Percentiles rank a stretch among this genome's conserved stretches.
Evolutionary conservation across 257 asterid species (phyloP).

Genomic region (Solanum clarkiae): DNA sequence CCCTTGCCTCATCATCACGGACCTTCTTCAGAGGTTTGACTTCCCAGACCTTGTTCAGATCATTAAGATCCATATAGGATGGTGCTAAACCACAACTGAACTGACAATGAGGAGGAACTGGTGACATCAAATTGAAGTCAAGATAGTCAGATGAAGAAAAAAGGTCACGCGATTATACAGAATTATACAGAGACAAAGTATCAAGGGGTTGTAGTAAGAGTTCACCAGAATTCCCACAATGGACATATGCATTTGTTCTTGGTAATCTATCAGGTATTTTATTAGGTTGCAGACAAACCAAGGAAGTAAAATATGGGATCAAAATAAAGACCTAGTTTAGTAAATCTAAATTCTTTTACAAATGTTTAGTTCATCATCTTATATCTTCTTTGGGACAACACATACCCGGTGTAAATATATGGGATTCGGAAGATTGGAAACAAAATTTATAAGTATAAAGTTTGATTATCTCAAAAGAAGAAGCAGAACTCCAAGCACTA

Average conservation of each 20-base stretch:
- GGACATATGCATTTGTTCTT: background rate
- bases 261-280: background rate
- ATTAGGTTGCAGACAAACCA: background rate
- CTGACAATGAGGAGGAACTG: background rate
- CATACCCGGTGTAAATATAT: background rate
- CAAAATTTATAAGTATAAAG: background rate
- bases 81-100: conserved; percentile 4
- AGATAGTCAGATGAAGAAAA: background rate
- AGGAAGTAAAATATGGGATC: background rate
- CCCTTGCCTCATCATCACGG: conserved; percentile 63
- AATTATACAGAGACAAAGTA: background rate
- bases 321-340: background rate
- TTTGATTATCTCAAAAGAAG: background rate
- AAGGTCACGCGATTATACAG: background rate
- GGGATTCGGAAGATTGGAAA: background rate
- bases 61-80: conserved; percentile 51
- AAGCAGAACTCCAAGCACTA: background rate
- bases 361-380: background rate
- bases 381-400: background rate
- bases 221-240: background rate
- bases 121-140: background rate
- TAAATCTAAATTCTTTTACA: background rate
- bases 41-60: conserved; percentile 88
- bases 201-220: background rate
- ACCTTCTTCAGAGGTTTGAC: conserved; percentile 49